phyloP scores from a whole-genome alignment of 2,329 filamentous ascomycete species.

The Fusarium poae region DNA sequence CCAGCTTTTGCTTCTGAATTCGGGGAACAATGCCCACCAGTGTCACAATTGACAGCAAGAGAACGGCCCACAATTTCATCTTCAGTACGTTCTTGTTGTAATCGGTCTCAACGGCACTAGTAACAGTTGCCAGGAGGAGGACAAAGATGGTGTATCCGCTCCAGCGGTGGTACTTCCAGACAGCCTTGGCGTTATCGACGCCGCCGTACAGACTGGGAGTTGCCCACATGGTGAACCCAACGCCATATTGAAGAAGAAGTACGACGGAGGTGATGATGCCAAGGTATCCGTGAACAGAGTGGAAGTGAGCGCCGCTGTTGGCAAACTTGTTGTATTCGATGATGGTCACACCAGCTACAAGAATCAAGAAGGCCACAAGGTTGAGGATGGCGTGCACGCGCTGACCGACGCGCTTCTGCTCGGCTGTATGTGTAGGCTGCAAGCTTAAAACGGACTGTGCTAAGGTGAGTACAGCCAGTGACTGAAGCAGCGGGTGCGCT shows the following conservation, averaged over 20 bases:
- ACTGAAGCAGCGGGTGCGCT: conserved; percentile 81
- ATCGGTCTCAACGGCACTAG: conserved; percentile 79
- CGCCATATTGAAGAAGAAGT: conserved; percentile 77
- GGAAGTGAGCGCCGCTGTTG: conserved; percentile 77
- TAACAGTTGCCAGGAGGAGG: conserved; percentile 79
- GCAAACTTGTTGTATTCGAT: conserved; percentile 88
- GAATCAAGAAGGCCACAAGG: conserved; percentile 69
- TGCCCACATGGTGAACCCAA: conserved; percentile 88
- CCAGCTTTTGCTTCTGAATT: conserved; percentile 86
- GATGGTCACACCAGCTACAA: conserved; percentile 74
- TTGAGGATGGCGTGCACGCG: conserved; percentile 78
- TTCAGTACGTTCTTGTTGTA: conserved; percentile 77
- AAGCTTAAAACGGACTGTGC: conserved; percentile 85
- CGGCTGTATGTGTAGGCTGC: conserved; percentile 84
- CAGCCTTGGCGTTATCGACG: conserved; percentile 79
- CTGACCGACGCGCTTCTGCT: conserved; percentile 76
- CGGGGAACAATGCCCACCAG: conserved; percentile 80
- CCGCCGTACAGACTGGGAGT: conserved; percentile 81
- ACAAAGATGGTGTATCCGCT: conserved; percentile 80
- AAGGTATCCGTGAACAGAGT: conserved; percentile 83
- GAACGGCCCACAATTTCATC: conserved; percentile 81
- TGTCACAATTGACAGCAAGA: conserved; percentile 75
- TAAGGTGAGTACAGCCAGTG: conserved; percentile 77
- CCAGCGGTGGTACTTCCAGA: conserved; percentile 91
- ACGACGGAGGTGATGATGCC: conserved; percentile 81